Evolutionary conservation across 257 asterid species (phyloP).

Genomic region (Orobanche coerulescens): DNA sequence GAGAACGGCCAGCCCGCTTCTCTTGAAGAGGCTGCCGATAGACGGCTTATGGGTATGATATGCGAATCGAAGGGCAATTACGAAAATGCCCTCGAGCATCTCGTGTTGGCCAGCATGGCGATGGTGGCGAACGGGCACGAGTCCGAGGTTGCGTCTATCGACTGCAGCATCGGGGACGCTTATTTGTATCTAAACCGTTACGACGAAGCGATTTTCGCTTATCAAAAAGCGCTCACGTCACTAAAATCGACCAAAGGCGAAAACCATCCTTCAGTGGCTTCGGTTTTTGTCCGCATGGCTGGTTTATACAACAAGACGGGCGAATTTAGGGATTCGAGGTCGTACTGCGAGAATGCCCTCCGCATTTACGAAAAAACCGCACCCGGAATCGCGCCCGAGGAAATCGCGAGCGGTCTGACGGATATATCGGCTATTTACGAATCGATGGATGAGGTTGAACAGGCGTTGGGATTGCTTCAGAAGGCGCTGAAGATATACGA

Average conservation of each 20-base stretch:
- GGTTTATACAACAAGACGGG: slow-evolving; percentile 81
- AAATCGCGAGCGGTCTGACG: slow-evolving; percentile 78
- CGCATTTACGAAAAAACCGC: slow-evolving; percentile 62
- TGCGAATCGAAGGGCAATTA: slow-evolving; percentile 82
- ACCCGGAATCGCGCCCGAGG: slow-evolving; percentile 80
- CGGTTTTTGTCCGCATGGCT: slow-evolving; percentile 82
- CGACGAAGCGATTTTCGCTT: slow-evolving; percentile 82
- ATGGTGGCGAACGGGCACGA: slow-evolving; percentile 89
- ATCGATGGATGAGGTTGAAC: slow-evolving; percentile 83
- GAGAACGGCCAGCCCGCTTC: slow-evolving; percentile 67
- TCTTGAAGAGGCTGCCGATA: slow-evolving; percentile 81
- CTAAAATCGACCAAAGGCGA: slow-evolving; percentile 83
- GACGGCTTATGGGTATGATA: slow-evolving; percentile 87
- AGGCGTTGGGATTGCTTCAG: slow-evolving; percentile 66
- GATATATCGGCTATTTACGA: slow-evolving; percentile 86
- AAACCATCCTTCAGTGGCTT: slow-evolving; percentile 84
- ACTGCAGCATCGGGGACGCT: slow-evolving; percentile 82
- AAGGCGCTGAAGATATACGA: slow-evolving; percentile 84
- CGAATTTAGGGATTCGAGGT: slow-evolving; percentile 69
- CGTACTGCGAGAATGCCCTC: slow-evolving; percentile 86
- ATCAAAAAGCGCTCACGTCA: slow-evolving; percentile 79
- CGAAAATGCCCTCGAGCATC: slow-evolving; percentile 88
- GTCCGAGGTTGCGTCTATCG: slow-evolving; percentile 74
- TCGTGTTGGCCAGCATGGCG: slow-evolving; percentile 91
- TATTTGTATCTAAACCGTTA: slow-evolving; percentile 71